Conservation (phyloP, 2,329 filamentous ascomycete genomes). For the Epichloe sp. region DNA sequence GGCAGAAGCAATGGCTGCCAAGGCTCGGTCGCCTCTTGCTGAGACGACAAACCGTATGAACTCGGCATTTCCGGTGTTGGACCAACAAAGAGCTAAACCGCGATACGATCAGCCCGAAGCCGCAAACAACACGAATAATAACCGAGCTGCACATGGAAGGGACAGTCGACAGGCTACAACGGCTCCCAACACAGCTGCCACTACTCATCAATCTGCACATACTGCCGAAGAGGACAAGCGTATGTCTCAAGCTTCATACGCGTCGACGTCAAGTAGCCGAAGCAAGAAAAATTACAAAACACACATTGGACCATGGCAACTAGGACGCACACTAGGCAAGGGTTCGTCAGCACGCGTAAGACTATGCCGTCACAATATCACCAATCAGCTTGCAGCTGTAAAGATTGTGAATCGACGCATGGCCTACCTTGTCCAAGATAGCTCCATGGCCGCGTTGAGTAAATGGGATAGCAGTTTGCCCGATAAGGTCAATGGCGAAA, state of each 20-base stretch:
- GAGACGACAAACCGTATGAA: conserved; percentile 37
- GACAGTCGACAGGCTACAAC: not conserved
- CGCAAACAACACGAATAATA: conserved; percentile 3
- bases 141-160: conserved; percentile 3
- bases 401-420: conserved; percentile 87
- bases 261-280: conserved; percentile 26
- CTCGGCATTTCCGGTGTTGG: conserved; percentile 19
- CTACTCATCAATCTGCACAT: conserved; percentile 13
- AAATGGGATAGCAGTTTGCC: conserved; percentile 50
- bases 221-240: conserved; percentile 22
- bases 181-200: not conserved
- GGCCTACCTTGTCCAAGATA: conserved; percentile 68
- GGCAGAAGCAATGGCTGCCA: conserved; percentile 19
- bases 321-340: conserved; percentile 79
- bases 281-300: conserved; percentile 43
- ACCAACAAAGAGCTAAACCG: conserved; percentile 18
- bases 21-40: conserved; percentile 27
- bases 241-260: conserved; percentile 28
- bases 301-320: conserved; percentile 84
- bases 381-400: conserved; percentile 73
- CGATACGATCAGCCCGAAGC: conserved; percentile 14
- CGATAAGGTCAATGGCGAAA: conserved; percentile 44
- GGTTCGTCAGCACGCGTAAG: conserved; percentile 83
- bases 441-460: conserved; percentile 74
- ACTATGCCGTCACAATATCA: conserved; percentile 66